A percentile compares a stretch with the other conserved stretches of the same genome.
Evolutionary conservation across 805 yeast species (phyloP).

Genomic region (Nakazawaea peltata): DNA sequence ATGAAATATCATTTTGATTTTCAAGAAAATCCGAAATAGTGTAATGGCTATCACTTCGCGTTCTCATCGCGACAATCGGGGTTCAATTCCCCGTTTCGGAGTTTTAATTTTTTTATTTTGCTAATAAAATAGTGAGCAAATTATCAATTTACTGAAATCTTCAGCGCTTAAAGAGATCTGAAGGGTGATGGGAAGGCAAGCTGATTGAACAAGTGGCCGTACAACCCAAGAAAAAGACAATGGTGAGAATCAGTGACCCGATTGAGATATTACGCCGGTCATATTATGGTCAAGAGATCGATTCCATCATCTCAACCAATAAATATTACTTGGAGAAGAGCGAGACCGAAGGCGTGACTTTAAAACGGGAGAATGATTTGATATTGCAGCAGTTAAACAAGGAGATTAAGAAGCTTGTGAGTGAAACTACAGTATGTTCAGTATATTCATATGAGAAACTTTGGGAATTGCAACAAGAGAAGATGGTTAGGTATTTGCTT

Average conservation of each 20-base stretch:
- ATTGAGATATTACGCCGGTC: conserved; percentile 1
- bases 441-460: too few species aligned
- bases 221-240: not conserved
- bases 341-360: not conserved
- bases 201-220: too few species aligned
- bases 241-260: conserved; percentile 2
- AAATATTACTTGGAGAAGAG: conserved; percentile 1
- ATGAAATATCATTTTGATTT: not conserved
- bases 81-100: conserved; percentile 15
- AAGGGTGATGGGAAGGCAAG: too few species aligned
- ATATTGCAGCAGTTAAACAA: conserved; percentile 1
- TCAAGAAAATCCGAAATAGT: conserved; percentile 19
- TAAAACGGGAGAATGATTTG: conserved; percentile 3
- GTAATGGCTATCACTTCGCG: conserved; percentile 23
- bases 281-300: not conserved
- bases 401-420: conserved; percentile 1
- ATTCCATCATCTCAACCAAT: not conserved
- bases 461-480: conserved; percentile 6
- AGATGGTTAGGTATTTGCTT: conserved; percentile 5
- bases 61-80: conserved; percentile 22
- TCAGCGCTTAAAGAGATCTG: too few species aligned
- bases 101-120: not conserved
- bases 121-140: not conserved
- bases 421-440: too few species aligned
- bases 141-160: not conserved